phyloP scores from a whole-genome alignment of 345 rosid genomes.

The Ceriops decandra region DNA sequence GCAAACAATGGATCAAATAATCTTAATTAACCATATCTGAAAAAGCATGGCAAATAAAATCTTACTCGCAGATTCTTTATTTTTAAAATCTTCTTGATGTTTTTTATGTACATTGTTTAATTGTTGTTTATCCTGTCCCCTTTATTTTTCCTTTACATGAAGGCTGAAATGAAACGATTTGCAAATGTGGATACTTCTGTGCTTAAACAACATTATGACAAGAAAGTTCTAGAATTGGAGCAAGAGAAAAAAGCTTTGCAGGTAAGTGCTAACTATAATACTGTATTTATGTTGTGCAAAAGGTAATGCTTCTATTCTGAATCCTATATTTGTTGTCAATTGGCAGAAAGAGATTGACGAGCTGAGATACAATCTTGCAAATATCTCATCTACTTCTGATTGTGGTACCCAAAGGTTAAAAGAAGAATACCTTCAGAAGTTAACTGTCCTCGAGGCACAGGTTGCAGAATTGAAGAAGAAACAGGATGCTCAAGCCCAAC shows the following conservation, averaged over 20 bases:
- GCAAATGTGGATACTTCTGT: conserved; percentile 67
- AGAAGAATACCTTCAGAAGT: conserved; percentile 82
- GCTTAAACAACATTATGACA: conserved; percentile 91
- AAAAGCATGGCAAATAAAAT: background rate
- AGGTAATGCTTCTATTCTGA: background rate
- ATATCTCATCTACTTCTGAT: conserved; percentile 68
- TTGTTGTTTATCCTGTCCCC: background rate
- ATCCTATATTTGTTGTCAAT: conserved; percentile 14
- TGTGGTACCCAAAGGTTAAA: conserved; percentile 82
- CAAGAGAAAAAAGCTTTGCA: conserved; percentile 75
- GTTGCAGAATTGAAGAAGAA: conserved; percentile 85
- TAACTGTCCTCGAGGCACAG: conserved; percentile 87
- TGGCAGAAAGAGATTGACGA: conserved; percentile 89
- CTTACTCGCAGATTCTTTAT: background rate
- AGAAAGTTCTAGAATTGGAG: conserved; percentile 83
- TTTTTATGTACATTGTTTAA: background rate
- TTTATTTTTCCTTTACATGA: conserved; percentile 19
- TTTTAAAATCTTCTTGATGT: background rate
- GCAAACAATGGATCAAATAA: too few species aligned
- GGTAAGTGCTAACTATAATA: conserved; percentile 39
- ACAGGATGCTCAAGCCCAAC: conserved; percentile 95
- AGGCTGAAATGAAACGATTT: conserved; percentile 96
- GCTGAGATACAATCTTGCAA: conserved; percentile 61
- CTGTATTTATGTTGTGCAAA: background rate
- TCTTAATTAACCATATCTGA: background rate